A percentile compares a stretch with the other conserved stretches of the same genome.
Evolutionary conservation across 2,329 filamentous ascomycete species (phyloP).

Genomic region (Diaporthe caulivora): DNA sequence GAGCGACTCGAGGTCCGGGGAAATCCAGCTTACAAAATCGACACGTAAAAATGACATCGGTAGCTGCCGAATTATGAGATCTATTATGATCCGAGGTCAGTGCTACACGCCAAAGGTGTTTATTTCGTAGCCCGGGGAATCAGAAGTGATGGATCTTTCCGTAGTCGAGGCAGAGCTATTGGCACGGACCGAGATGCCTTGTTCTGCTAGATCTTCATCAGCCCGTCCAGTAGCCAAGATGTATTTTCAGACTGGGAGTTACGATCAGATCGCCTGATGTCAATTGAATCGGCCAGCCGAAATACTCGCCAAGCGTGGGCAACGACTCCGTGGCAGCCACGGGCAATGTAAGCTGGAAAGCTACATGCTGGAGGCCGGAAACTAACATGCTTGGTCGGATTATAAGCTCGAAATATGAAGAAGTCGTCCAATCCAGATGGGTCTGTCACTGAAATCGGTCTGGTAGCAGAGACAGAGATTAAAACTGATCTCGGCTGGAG

Average conservation of each 20-base stretch:
- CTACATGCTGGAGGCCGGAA: background rate
- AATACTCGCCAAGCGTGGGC: background rate
- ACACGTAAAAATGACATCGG: conserved; percentile 34
- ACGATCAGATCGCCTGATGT: background rate
- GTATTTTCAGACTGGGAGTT: background rate
- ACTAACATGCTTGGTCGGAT: background rate
- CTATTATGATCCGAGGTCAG: background rate
- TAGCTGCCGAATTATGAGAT: conserved; percentile 33
- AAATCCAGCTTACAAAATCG: background rate
- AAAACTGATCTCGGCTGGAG: background rate
- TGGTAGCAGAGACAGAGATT: background rate
- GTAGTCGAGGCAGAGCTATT: background rate
- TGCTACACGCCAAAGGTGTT: background rate
- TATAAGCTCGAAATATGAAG: background rate
- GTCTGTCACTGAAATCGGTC: background rate
- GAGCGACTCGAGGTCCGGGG: conserved; percentile 5
- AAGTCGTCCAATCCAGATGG: background rate
- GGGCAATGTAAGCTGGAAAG: background rate
- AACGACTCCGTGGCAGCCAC: background rate
- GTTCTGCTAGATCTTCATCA: background rate
- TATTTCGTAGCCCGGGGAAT: background rate
- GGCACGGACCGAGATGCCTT: background rate
- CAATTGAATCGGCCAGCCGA: background rate
- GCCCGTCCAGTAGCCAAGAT: too few relatives aligned
- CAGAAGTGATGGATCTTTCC: background rate